Base-by-base conservation (phyloP, 148 eudicot genomes). In the Arctostaphylos glauca region DNA sequence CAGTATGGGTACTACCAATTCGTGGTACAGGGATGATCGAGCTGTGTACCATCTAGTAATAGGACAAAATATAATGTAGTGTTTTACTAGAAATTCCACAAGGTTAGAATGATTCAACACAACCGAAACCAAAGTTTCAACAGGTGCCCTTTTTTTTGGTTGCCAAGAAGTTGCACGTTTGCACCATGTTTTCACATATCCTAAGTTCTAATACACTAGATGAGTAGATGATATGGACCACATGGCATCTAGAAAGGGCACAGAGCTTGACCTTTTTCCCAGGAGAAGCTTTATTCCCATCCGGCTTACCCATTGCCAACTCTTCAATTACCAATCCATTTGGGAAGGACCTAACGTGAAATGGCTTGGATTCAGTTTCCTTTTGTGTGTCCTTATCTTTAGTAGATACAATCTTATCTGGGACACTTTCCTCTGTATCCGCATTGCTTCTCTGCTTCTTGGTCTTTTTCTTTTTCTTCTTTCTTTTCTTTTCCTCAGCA, bases 391-490 rank as follows among this genome's bases (percentile, higher is more conserved):
- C 90, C 83, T 75, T 21, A 70, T 88, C 90, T 81, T 75, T 14
- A 72, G 81, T 50, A 21, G 89, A 38, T 25, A 14, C 83, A 38
- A 84, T 82, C 82, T 87, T 85, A 43, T 83, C 88, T 60, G 84
- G 50, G 60, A 73, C 59, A 60, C 80, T 74, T 87, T 84, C 79
- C 68, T 64, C 81, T 48, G 87, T 72, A 76, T 46, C 88, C n/a
- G 79, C 74, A 59, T 78, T 90, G 78, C 50, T 86, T 8, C 81
- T 87, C 76, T 89, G 88, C 84, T 81, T 83, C 90, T 90, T 91
- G 38, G 67, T 88, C 85, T 91, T 86, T 83, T 94, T 92, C 53
- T 84, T 89, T 18, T 91, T 91, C 89, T 91, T 87, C 84, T 87
- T 87, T 82, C 86, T 91, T 73, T 88, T 86, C 81, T 84, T 85